phyloP scores from a whole-genome alignment of 2,329 filamentous ascomycete species.

The Mycosphaerella sp. region DNA sequence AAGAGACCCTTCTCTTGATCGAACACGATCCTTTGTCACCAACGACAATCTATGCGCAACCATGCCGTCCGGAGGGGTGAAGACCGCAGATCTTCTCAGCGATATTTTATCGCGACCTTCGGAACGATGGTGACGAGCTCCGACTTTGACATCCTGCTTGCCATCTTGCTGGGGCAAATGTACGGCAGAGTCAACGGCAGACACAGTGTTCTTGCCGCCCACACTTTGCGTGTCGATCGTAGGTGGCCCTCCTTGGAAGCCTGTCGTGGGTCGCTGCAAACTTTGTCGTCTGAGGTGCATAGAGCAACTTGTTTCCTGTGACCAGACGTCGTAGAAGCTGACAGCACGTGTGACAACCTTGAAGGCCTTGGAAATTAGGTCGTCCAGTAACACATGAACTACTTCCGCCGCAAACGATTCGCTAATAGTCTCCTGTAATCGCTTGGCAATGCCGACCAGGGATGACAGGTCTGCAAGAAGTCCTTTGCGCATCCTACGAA shows the following conservation, averaged over 20 bases:
- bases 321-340: constrained; percentile 79
- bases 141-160: constrained; percentile 2
- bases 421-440: constrained; percentile 66
- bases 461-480: constrained; percentile 83
- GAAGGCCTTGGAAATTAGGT: constrained; percentile 90
- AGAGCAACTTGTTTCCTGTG: constrained; percentile 23
- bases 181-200: constrained; percentile 22
- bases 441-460: constrained; percentile 82
- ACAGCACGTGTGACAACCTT: constrained; percentile 89
- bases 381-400: constrained; percentile 73
- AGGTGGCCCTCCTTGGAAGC: constrained; percentile 4
- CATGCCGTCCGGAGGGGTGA: constrained; percentile 18
- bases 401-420: constrained; percentile 48
- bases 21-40: constrained; percentile 20
- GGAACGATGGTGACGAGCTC: constrained; percentile 4
- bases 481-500: constrained; percentile 78
- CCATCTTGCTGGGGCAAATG: constrained; percentile 12
- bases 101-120: constrained; percentile 3
- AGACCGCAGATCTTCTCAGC: constrained; percentile 13
- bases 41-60: constrained; percentile 30
- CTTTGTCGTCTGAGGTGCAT: constrained; percentile 3
- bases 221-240: constrained; percentile 15
- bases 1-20: constrained; percentile 50
- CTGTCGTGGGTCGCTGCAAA: neutral
- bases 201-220: neutral